Percentiles rank a stretch among this genome's conserved stretches.
Conservation (phyloP, 768 basidiomycete species). For the Russula olivacea region DNA sequence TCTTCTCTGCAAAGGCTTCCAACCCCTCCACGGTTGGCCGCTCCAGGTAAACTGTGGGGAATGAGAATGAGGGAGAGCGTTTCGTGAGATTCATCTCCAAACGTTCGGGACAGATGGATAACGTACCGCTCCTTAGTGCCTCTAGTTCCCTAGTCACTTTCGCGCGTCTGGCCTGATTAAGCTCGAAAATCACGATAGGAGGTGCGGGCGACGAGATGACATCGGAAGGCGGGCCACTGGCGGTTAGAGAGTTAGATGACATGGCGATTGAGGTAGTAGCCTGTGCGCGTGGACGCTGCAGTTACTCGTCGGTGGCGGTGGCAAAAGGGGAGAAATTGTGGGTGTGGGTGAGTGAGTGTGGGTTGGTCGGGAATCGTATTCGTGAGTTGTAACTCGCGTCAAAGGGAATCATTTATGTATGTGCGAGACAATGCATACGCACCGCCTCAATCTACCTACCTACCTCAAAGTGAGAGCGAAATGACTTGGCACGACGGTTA, state of each 20-base stretch:
- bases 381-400: background rate
- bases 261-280: background rate
- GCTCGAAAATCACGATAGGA: background rate
- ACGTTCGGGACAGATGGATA: background rate
- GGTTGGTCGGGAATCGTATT: background rate
- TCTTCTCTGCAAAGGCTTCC: slow-evolving; percentile 7
- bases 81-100: background rate
- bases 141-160: background rate
- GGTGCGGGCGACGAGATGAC: background rate
- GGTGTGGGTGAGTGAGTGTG: background rate
- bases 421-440: background rate
- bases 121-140: background rate
- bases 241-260: background rate
- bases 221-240: background rate
- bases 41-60: slow-evolving; percentile 6
- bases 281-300: too few species aligned
- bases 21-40: slow-evolving; percentile 1
- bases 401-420: background rate
- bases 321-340: background rate
- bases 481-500: background rate
- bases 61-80: background rate
- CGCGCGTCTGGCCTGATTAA: background rate
- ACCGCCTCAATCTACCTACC: background rate
- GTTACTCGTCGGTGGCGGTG: background rate
- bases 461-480: background rate